Conservation (phyloP, 106 monocot genomes). For the Iris macrosiphon region DNA sequence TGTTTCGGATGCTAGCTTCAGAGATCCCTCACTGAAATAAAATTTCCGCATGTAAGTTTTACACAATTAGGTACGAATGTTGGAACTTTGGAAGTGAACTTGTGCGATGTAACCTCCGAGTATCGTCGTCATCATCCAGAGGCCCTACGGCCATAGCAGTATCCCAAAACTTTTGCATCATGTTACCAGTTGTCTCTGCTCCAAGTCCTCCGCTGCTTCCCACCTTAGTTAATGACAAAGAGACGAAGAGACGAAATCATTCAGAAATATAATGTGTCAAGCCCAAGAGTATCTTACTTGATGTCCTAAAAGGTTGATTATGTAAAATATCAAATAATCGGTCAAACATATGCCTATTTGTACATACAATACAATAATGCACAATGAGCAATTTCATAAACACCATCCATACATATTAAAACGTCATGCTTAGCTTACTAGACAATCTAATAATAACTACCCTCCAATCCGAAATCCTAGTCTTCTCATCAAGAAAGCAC, state of each 20-base stretch:
- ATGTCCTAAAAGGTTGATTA: no score
- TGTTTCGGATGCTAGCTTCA: constrained; percentile 50
- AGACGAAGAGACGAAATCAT: neutral
- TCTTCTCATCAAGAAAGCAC: no score
- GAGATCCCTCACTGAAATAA: constrained; percentile 52
- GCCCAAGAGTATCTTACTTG: no score
- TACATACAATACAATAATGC: no score
- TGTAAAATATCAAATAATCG: no score
- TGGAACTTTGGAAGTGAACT: neutral
- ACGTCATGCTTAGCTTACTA: no score
- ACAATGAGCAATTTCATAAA: no score
- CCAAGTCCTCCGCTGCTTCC: constrained; percentile 41
- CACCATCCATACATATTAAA: no score
- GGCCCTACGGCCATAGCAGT: constrained; percentile 37
- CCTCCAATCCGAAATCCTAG: no score
- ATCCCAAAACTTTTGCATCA: constrained; percentile 77
- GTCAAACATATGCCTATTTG: no score
- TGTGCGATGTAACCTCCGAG: constrained; percentile 23
- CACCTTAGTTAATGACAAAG: constrained; percentile 25
- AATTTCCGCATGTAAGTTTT: constrained; percentile 5
- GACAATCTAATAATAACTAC: no score
- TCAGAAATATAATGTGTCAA: no score
- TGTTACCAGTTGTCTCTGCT: constrained; percentile 27
- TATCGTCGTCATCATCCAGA: constrained; percentile 48
- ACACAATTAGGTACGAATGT: neutral